Conservation (phyloP, 2,329 filamentous ascomycete species). For the Hortaea werneckii region DNA sequence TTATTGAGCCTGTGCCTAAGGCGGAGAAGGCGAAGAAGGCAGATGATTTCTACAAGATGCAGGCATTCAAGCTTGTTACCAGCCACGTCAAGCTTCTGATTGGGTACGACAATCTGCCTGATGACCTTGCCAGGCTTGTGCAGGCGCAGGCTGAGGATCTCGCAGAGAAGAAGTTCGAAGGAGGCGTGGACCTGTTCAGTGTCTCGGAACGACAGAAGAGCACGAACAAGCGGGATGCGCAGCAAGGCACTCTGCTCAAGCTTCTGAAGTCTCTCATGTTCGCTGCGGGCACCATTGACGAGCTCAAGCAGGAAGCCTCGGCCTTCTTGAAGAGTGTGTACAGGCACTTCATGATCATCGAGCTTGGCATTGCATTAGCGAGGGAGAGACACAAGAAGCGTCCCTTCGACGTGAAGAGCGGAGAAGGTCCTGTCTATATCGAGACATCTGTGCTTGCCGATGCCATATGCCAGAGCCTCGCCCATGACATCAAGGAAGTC, state of each 20-base stretch:
- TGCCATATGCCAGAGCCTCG: slow-evolving; percentile 78
- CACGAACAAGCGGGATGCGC: slow-evolving; percentile 73
- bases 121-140: slow-evolving; percentile 76
- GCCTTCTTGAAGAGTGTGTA: slow-evolving; percentile 71
- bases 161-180: slow-evolving; percentile 59
- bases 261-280: slow-evolving; percentile 83
- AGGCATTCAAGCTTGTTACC: slow-evolving; percentile 79
- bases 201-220: slow-evolving; percentile 71
- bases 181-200: slow-evolving; percentile 60
- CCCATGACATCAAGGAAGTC: slow-evolving; percentile 71
- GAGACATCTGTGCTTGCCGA: slow-evolving; percentile 82
- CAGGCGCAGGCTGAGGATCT: slow-evolving; percentile 85
- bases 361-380: slow-evolving; percentile 76
- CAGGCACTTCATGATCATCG: slow-evolving; percentile 80
- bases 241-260: slow-evolving; percentile 74
- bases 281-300: slow-evolving; percentile 63
- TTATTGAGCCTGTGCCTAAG: slow-evolving; percentile 65
- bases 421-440: slow-evolving; percentile 77
- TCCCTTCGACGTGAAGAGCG: slow-evolving; percentile 72
- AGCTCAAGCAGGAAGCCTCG: slow-evolving; percentile 66
- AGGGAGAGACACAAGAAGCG: slow-evolving; percentile 66
- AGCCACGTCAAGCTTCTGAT: slow-evolving; percentile 85
- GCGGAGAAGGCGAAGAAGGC: slow-evolving; percentile 50
- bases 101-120: slow-evolving; percentile 75
- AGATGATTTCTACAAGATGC: slow-evolving; percentile 83